Conservation (phyloP, 352 stramenopile species). For the Phytophthora sp. region DNA sequence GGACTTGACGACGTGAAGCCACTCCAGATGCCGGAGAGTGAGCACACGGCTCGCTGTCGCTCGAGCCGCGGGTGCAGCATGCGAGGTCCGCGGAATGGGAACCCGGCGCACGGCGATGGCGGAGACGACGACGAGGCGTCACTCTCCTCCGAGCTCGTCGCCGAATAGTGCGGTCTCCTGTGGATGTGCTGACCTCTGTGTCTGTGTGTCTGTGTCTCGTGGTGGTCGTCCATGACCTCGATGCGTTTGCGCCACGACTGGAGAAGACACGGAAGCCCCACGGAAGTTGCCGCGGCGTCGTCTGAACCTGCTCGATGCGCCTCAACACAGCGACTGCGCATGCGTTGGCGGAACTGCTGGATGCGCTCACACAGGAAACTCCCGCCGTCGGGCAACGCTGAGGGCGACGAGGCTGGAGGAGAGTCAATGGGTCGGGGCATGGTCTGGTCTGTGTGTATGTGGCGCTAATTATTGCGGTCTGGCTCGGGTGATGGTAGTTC, state of each 20-base stretch:
- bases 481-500: background rate
- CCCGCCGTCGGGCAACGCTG: conserved; percentile 2
- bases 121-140: conserved; percentile 7
- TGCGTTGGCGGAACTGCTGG: conserved; percentile 26
- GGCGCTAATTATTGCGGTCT: background rate
- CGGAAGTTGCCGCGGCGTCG: background rate
- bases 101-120: background rate
- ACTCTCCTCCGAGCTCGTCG: background rate
- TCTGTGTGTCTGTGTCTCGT: conserved; percentile 1
- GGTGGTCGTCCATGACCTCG: conserved; percentile 32
- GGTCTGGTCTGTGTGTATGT: conserved; percentile 3
- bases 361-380: conserved; percentile 24
- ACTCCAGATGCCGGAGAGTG: conserved; percentile 35
- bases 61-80: conserved; percentile 38
- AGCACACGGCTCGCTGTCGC: conserved; percentile 33
- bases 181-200: conserved; percentile 8
- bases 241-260: conserved; percentile 42
- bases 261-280: conserved; percentile 33
- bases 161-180: background rate
- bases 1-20: conserved; percentile 26
- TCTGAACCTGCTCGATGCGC: background rate
- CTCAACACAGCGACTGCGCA: conserved; percentile 27
- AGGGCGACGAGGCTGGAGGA: too few relatives aligned
- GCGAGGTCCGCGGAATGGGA: conserved; percentile 16
- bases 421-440: conserved; percentile 14